Evolutionary conservation across 805 yeast genomes (phyloP).

Genomic region (Candida golubevii): DNA sequence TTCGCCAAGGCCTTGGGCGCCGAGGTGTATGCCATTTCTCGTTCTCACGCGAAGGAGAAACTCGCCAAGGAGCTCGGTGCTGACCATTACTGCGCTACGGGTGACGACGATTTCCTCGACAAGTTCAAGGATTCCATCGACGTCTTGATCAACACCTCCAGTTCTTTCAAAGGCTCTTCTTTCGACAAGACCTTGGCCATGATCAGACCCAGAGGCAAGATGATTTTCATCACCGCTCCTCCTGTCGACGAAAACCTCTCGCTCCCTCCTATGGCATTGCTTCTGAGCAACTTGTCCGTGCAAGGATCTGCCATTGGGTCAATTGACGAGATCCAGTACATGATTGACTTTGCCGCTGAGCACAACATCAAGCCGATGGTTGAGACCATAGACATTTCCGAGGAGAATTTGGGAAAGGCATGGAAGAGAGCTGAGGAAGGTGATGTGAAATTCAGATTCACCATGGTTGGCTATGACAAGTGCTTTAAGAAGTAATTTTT

Average conservation of each 20-base stretch:
- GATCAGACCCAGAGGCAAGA: slow-evolving; percentile 15
- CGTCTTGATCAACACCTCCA: slow-evolving; percentile 15
- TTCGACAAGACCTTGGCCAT: slow-evolving; percentile 13
- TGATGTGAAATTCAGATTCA: slow-evolving; percentile 17
- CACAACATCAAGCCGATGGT: slow-evolving; percentile 18
- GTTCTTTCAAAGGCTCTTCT: slow-evolving; percentile 17
- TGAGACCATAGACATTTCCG: slow-evolving; percentile 16
- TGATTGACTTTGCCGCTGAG: slow-evolving; percentile 18
- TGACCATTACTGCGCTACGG: slow-evolving; percentile 28
- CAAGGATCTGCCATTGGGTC: slow-evolving; percentile 16
- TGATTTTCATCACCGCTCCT: slow-evolving; percentile 17
- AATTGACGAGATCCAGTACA: slow-evolving; percentile 13
- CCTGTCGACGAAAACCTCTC: slow-evolving; percentile 9
- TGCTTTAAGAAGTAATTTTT: slow-evolving; percentile 10
- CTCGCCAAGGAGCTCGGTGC: slow-evolving; percentile 56
- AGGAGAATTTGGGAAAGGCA: slow-evolving; percentile 14
- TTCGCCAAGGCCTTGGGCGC: slow-evolving; percentile 62
- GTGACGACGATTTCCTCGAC: slow-evolving; percentile 20
- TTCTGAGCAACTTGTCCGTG: slow-evolving; percentile 13
- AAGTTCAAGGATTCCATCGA: slow-evolving; percentile 13
- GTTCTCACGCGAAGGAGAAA: slow-evolving; percentile 45
- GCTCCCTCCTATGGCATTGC: slow-evolving; percentile 10
- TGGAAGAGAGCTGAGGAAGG: slow-evolving; percentile 16
- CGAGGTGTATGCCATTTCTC: slow-evolving; percentile 55
- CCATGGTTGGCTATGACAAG: slow-evolving; percentile 17